Evolutionary conservation across 495 filamentous ascomycete genomes (phyloP), one percentile per base, ranked within the genome.

Genomic region (Pseudoneurospora amorphoporcata): DNA sequence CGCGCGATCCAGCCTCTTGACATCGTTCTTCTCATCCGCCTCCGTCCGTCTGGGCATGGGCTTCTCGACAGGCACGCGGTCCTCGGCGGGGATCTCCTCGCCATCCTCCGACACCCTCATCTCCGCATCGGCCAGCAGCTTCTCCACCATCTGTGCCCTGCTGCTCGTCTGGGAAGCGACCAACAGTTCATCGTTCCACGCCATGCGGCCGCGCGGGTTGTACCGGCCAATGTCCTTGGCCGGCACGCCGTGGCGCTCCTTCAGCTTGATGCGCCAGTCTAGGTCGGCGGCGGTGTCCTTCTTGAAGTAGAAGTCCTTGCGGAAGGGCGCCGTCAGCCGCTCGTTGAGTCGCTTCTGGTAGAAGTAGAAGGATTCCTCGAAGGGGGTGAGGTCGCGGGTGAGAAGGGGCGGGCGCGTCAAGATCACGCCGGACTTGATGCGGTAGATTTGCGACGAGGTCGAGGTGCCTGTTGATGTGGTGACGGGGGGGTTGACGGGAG

Each of bases 301-400:
- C 86, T 96, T 97, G 91, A 94, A 97, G 87, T 97, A 99, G 83
- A 98, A 95, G 80, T 92, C 94, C 70, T 91, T 88, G 19, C 91
- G 92, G 84, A 99, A 99, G 3, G 95, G 94, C 9, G 95, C 86
- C 12, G 89, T 88, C 39, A 97, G 86, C 12, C 95, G 93, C 84
- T 99, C 95, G 82, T 99, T 97, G 70, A 99, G 87, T 14, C 95
- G 94, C 73, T 93, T 92, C 83, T 99, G 95, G 85, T 99, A 99
- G 81, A 98, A 92, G 85, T 90, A 95, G 84, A 88, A 98, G 69
- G 94, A 86, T 80, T 93, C 91, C 82, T 99, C 95, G 81, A 99
- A 98, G 14, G 92, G 86, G 40, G 90, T 90, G 19, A 93, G 90
- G 69, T 91, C 85, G 73, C 91, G 92, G 69, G 96, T 98, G 74